These are phyloP conservation scores for Rugosomyces carneus DNA, from an alignment of 1,284 basidiomycete species.

Conservation along the genomic window DNA sequence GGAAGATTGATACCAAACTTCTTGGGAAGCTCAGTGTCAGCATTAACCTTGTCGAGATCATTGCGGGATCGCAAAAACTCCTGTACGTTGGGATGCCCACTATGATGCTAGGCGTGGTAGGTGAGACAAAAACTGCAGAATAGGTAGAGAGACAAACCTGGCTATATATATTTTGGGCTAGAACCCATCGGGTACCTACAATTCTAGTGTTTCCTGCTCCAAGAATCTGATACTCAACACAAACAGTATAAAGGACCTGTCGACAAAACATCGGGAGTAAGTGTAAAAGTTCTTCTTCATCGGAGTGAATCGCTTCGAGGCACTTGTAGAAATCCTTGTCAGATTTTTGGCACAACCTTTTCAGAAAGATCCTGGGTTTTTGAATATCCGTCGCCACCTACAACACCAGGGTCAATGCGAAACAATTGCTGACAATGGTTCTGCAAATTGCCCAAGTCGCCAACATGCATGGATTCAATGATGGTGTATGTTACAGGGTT, in stretches of 20 bases:
- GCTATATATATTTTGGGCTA: not conserved
- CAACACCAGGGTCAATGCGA: not conserved
- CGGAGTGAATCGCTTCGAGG: not conserved
- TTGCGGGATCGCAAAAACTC: not conserved
- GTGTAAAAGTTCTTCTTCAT: not conserved
- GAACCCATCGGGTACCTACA: conserved; percentile 2
- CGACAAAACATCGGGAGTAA: not conserved
- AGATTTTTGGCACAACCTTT: too few species aligned
- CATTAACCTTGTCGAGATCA: not conserved
- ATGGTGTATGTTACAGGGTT: conserved; percentile 1
- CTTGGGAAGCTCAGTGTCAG: not conserved
- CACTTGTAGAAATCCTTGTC: not conserved
- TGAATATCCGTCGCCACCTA: not conserved
- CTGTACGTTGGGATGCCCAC: not conserved
- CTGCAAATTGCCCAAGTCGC: conserved; percentile 9
- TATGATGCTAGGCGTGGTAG: not conserved
- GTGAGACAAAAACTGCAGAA: not conserved
- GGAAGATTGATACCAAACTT: not conserved
- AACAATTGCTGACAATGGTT: conserved; percentile 1
- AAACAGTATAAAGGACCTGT: conserved; percentile 3
- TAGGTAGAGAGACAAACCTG: not conserved
- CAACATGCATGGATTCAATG: conserved; percentile 11
- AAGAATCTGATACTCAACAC: not conserved
- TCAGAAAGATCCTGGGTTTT: not conserved
- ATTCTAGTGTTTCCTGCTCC: not conserved